Conservation (phyloP, 139 green algal genomes). For the Pseudopediastrum boryanum region DNA sequence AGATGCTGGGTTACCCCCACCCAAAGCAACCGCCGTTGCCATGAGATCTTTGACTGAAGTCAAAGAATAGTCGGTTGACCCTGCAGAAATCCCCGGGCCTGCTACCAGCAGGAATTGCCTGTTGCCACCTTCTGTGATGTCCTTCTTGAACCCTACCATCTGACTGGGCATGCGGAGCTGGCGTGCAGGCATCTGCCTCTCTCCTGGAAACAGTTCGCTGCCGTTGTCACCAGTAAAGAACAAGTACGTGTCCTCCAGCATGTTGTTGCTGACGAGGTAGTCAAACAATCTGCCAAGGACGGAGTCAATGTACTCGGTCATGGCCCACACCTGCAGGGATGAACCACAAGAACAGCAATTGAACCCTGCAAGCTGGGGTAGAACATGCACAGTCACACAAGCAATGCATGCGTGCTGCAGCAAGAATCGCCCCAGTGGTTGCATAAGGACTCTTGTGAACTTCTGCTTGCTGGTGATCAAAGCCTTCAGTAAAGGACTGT, state of each 20-base stretch:
- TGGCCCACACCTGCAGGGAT: neutral
- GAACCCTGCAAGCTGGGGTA: no score
- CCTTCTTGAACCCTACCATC: conserved; percentile 12
- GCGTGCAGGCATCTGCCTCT: no score
- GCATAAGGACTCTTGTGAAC: neutral
- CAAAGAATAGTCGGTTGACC: conserved; percentile 10
- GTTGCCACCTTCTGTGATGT: conserved; percentile 16
- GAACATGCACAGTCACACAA: neutral
- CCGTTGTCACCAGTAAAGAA: conserved; percentile 1
- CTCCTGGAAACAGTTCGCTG: neutral
- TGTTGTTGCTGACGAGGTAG: neutral
- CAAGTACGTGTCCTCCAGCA: neutral
- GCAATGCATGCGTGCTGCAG: neutral
- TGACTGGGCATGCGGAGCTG: conserved; percentile 22
- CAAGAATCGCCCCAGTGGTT: neutral
- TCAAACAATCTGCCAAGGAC: conserved; percentile 7
- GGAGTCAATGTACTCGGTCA: neutral
- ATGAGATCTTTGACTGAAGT: conserved; percentile 6
- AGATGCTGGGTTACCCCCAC: neutral
- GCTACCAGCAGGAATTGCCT: conserved; percentile 6
- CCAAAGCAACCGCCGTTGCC: conserved; percentile 12
- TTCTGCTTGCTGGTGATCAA: neutral
- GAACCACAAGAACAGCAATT: no score
- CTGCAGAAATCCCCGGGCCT: conserved; percentile 9
- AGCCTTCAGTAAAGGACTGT: neutral